A percentile compares a stretch with the other conserved stretches of the same genome.
These are phyloP conservation scores for Bullera alba DNA, from an alignment of 768 basidiomycete genomes.

Conservation along the genomic window DNA sequence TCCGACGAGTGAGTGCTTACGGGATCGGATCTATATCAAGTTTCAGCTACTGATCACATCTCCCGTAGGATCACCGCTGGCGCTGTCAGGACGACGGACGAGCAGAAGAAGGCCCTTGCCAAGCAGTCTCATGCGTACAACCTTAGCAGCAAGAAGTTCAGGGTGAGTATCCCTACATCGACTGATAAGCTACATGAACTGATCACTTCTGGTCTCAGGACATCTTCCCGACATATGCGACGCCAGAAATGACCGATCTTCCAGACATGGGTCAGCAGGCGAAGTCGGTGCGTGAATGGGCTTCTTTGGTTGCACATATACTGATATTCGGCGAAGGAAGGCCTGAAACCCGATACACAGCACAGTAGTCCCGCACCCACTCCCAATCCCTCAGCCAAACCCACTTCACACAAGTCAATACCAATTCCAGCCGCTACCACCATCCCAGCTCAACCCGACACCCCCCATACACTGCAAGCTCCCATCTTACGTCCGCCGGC, in stretches of 20 bases:
- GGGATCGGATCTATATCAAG: background rate
- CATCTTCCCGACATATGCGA: slow-evolving; percentile 81
- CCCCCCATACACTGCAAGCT: no score
- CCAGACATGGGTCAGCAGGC: slow-evolving; percentile 74
- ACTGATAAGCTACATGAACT: background rate
- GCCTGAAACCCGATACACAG: no score
- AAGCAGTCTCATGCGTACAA: slow-evolving; percentile 80
- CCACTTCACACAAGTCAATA: no score
- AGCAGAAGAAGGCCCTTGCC: slow-evolving; percentile 72
- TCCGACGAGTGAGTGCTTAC: slow-evolving; percentile 26
- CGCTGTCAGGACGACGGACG: slow-evolving; percentile 69
- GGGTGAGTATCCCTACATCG: slow-evolving; percentile 28
- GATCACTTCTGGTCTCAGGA: slow-evolving; percentile 48
- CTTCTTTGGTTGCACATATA: slow-evolving; percentile 2
- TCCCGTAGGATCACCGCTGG: slow-evolving; percentile 73
- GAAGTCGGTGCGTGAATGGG: slow-evolving; percentile 9
- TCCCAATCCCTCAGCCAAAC: no score
- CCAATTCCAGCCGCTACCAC: no score
- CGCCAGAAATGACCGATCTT: slow-evolving; percentile 59
- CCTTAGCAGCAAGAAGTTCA: slow-evolving; percentile 66
- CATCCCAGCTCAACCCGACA: no score
- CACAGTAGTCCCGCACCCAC: no score
- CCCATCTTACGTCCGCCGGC: no score
- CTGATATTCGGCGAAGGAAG: background rate
- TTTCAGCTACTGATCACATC: background rate